Percentiles rank a stretch among this genome's conserved stretches.
Conservation (phyloP, 108 stramenopile species). For the Pseudonitzschia multiseries region DNA sequence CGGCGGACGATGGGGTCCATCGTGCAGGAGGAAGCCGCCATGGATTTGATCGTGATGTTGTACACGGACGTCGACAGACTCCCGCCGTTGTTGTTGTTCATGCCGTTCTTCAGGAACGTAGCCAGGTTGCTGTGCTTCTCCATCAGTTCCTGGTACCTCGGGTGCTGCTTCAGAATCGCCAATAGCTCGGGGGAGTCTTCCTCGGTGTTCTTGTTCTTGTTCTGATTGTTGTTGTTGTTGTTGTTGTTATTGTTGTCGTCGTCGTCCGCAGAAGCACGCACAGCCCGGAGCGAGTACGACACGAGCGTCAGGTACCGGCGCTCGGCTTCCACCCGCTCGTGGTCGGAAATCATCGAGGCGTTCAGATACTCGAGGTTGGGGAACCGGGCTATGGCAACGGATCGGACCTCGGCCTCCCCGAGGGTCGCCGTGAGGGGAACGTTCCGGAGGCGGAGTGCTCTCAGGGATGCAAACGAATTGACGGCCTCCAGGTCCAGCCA, state of each 20-base stretch:
- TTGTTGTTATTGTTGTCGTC: background rate
- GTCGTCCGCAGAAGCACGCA: background rate
- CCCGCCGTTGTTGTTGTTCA: slow-evolving; percentile 6
- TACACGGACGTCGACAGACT: slow-evolving; percentile 56
- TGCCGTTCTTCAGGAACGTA: slow-evolving; percentile 14
- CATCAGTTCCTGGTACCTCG: slow-evolving; percentile 49
- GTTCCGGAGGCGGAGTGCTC: slow-evolving; percentile 61
- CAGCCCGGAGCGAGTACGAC: slow-evolving; percentile 9
- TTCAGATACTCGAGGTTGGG: slow-evolving; percentile 65
- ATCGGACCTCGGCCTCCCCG: slow-evolving; percentile 77
- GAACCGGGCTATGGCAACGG: slow-evolving; percentile 74
- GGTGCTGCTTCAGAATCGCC: slow-evolving; percentile 50
- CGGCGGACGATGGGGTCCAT: slow-evolving; percentile 73
- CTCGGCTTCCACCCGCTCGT: slow-evolving; percentile 82
- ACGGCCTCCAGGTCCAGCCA: slow-evolving; percentile 75
- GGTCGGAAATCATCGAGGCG: slow-evolving; percentile 57
- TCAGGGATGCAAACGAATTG: slow-evolving; percentile 42
- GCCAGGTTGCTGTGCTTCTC: slow-evolving; percentile 63
- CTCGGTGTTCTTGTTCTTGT: background rate
- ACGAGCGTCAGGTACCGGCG: slow-evolving; percentile 64
- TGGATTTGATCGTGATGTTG: slow-evolving; percentile 68
- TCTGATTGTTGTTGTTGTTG: background rate
- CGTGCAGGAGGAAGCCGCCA: slow-evolving; percentile 73
- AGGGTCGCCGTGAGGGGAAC: slow-evolving; percentile 65
- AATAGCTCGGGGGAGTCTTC: background rate